Percentiles rank a stretch among this genome's conserved stretches.
Evolutionary conservation across 177 flowering plant species (phyloP).

Genomic region (Vitis hybrid): DNA sequence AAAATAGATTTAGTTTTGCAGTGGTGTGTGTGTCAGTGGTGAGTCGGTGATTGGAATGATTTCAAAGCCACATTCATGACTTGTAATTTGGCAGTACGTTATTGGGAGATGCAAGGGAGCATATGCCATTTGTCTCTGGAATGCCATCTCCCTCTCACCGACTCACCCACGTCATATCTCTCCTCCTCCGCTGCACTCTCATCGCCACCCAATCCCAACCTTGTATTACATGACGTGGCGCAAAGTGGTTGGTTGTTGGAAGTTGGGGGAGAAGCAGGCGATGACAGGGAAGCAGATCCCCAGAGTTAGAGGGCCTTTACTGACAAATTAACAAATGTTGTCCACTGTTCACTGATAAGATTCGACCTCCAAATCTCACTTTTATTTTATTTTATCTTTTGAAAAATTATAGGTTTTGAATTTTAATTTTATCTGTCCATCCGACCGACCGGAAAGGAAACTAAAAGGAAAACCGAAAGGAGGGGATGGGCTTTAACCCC

Average conservation of each 20-base stretch:
- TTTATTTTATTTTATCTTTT: not conserved
- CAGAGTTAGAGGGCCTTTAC: not conserved
- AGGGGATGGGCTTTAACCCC: not conserved
- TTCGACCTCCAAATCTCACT: constrained; percentile 11
- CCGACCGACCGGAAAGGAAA: not conserved
- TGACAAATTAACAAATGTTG: not conserved
- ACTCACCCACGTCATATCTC: too few relatives aligned
- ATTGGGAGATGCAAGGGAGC: too few relatives aligned
- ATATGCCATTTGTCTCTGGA: too few relatives aligned
- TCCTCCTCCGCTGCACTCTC: too few relatives aligned
- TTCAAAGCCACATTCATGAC: too few relatives aligned
- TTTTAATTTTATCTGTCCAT: not conserved
- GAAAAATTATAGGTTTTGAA: not conserved
- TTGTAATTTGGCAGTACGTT: too few relatives aligned
- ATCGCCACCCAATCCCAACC: too few relatives aligned
- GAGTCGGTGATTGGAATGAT: too few relatives aligned
- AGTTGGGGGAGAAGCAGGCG: not conserved
- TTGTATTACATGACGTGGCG: too few relatives aligned
- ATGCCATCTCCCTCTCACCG: too few relatives aligned
- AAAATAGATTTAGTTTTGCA: not conserved
- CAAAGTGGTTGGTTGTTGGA: too few relatives aligned
- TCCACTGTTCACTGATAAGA: not conserved
- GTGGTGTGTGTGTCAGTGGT: too few relatives aligned
- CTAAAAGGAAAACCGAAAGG: not conserved
- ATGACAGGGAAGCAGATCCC: not conserved